Evolutionary conservation across 352 stramenopile genomes (phyloP).

Genomic region (Phytophthora syringae): DNA sequence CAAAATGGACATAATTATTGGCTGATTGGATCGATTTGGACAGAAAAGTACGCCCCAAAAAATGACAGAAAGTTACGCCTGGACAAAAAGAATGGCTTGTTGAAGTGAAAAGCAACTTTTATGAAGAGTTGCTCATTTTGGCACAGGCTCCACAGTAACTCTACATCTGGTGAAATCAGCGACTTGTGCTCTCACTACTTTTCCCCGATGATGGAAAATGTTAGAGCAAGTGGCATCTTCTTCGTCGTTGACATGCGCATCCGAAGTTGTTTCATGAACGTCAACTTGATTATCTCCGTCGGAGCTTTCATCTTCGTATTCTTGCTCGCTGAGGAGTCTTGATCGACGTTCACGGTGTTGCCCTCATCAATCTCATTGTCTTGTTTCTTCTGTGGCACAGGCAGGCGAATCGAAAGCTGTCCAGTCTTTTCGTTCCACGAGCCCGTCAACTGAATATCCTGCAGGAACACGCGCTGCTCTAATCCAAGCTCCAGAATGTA

Average conservation of each 20-base stretch:
- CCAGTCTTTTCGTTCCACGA: slow-evolving; percentile 60
- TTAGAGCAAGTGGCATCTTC: slow-evolving; percentile 68
- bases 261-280: slow-evolving; percentile 70
- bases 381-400: slow-evolving; percentile 12
- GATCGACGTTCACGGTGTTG: slow-evolving; percentile 9
- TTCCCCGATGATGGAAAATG: slow-evolving; percentile 59
- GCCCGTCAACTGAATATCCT: slow-evolving; percentile 45
- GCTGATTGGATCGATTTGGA: not conserved
- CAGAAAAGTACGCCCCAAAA: not conserved
- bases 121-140: no score
- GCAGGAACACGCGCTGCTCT: slow-evolving; percentile 71
- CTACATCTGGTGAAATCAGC: slow-evolving; percentile 7
- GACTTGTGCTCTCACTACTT: slow-evolving; percentile 9
- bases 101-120: no score
- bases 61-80: not conserved
- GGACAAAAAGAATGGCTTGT: not conserved
- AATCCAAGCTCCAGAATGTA: slow-evolving; percentile 78
- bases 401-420: slow-evolving; percentile 52
- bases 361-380: slow-evolving; percentile 4
- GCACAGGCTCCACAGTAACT: no score
- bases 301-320: slow-evolving; percentile 9
- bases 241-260: slow-evolving; percentile 72
- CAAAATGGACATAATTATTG: slow-evolving; percentile 2
- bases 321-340: not conserved
- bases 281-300: slow-evolving; percentile 43